Percentiles rank a stretch among this genome's conserved stretches.
Evolutionary conservation across 495 filamentous ascomycete genomes (phyloP).

Genomic region (Lindgomyces ingoldianus): DNA sequence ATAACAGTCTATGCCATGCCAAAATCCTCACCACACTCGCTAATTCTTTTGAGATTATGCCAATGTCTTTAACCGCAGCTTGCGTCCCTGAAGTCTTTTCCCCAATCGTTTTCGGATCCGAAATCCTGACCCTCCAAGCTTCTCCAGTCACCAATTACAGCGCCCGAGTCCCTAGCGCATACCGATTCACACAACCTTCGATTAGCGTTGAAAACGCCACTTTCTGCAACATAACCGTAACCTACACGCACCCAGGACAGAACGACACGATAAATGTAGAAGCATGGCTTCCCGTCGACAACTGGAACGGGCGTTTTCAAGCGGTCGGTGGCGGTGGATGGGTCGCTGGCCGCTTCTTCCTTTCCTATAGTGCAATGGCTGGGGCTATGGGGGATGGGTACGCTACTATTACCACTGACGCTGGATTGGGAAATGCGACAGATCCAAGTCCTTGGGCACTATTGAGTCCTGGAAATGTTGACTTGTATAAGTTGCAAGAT

Average conservation of each 20-base stretch:
- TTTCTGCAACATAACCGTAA: constrained; percentile 54
- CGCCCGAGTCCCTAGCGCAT: no score
- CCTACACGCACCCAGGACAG: constrained; percentile 49
- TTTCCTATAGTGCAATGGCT: background rate
- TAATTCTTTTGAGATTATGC: no score
- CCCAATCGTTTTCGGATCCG: no score
- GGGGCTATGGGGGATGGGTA: background rate
- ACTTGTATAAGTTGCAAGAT: constrained; percentile 35
- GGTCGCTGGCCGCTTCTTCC: background rate
- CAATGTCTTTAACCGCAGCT: no score
- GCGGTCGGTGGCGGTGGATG: constrained; percentile 35
- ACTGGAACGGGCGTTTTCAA: constrained; percentile 48
- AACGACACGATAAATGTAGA: constrained; percentile 46
- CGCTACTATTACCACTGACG: constrained; percentile 1
- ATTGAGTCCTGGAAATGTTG: constrained; percentile 39
- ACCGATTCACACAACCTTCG: no score
- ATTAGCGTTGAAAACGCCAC: no score
- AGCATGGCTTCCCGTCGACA: constrained; percentile 44
- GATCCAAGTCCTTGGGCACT: constrained; percentile 35
- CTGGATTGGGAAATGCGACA: background rate
- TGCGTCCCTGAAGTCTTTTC: no score
- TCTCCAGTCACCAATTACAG: no score
- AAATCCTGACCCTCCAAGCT: no score
- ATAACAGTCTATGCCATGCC: no score
- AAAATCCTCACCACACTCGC: no score